phyloP scores from a whole-genome alignment of 2,329 filamentous ascomycete genomes.

The Trichoderma guizhouense region DNA sequence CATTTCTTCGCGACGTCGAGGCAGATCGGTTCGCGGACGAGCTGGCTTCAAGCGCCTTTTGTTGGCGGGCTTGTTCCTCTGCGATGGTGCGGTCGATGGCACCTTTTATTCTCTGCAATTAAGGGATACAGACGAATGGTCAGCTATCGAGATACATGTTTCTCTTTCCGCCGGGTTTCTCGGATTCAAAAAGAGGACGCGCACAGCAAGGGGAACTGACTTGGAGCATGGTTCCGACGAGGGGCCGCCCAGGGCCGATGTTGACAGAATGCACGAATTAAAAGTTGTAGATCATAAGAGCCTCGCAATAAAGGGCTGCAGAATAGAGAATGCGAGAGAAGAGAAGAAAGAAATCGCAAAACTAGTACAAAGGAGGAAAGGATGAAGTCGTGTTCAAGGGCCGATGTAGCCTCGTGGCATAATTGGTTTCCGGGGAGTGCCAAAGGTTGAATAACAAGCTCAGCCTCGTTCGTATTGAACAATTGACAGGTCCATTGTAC shows the following conservation, averaged over 20 bases:
- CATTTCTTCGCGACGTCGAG: conserved; percentile 41
- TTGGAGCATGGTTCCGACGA: conserved; percentile 30
- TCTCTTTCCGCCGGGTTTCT: not conserved
- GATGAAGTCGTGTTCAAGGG: not conserved
- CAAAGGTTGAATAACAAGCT: not conserved
- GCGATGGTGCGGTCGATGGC: conserved; percentile 84
- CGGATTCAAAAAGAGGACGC: not conserved
- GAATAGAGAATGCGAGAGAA: not conserved
- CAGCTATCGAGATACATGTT: not conserved
- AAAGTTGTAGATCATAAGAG: conserved; percentile 1
- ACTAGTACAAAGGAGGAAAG: not conserved
- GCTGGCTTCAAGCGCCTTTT: conserved; percentile 49
- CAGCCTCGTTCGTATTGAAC: not conserved
- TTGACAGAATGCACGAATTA: not conserved
- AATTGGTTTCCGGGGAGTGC: not conserved
- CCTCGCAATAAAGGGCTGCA: not conserved
- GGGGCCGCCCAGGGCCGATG: not conserved
- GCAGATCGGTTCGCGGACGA: conserved; percentile 41
- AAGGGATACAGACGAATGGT: not conserved
- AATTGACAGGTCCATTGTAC: not conserved
- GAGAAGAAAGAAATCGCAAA: not conserved
- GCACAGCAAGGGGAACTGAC: conserved; percentile 23
- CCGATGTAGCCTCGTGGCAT: not conserved
- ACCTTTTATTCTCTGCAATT: conserved; percentile 68
- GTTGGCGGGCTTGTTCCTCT: conserved; percentile 85